Evolutionary conservation across 2,329 filamentous ascomycete species (phyloP), one percentile per base, ranked within the genome.

Genomic region (Sporothrix phasma): DNA sequence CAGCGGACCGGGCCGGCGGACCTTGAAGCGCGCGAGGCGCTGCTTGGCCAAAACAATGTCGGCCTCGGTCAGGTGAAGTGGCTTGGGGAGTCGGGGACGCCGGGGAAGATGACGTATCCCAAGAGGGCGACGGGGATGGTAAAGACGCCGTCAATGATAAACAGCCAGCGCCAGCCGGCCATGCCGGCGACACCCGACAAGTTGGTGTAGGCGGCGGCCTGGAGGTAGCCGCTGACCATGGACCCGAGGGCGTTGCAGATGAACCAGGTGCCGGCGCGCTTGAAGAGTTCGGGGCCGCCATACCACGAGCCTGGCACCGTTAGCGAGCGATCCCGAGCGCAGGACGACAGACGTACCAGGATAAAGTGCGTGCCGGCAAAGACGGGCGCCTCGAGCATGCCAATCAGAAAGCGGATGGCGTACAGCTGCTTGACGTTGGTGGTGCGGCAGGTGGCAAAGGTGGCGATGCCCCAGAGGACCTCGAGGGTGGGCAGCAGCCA

Each of bases 101-200:
- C 76, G 0, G 76, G 76, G 53, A 74, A 74, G 11, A 83, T 76
- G 11, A 81, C 60, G 64, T 76, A 83, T 0, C 81, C 81, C 6
- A 82, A 72, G 3, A 84, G 65, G 0, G 81, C 80, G 15, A 85
- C 78, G 0, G 80, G 81, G 3, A 85, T 74, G 1, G 80, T 83
- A 69, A 84, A 84, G 26, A 83, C 74, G 1, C 80, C 81, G 66
- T 84, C 82, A n/a, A 86, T 82, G 11, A 85, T 79, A 61, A 85
- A 85, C 0, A 84, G 72, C 81, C 78, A 81, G 64, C 75, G 70
- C 80, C 80, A 83, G 0, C 81, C 81, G 0, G 77, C 73, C 72
- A 82, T 75, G 0, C 80, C 81, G 7, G 70, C 71, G 1, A 78
- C 75, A 0, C 80, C 80, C 15, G 81, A 80, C 0, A 84, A 73